Evolutionary conservation across 768 basidiomycete species (phyloP), one percentile per base, ranked within the genome.

Genomic region (Paxillus ammoniavirescens): DNA sequence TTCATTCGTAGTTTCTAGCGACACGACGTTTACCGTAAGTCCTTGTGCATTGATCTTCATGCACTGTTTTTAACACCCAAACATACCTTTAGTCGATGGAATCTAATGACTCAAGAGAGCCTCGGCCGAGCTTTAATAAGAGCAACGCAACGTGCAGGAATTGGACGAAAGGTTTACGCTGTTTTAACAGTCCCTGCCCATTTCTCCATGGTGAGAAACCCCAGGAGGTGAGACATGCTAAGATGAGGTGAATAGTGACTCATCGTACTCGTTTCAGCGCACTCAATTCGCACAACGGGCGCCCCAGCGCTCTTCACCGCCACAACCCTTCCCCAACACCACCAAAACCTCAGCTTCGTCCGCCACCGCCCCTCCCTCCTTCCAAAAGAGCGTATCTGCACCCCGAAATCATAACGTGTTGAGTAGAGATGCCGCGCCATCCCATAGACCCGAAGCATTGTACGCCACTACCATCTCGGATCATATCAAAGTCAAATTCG

Each of bases 401-500:
- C 21, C 42, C 23, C 56, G 31, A 18, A 54, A 26, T 3, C 42
- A 28, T 15, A 53, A 55, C 14, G 44, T 37, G 38, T 49, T 53
- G 3, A 52, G 5, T n/a, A n/a, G 23, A 10, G 41, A 44, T 21
- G 31, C 37, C 9, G 59, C 57, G 12, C 41, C 26, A 15, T 49
- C 46, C 1, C 54, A 26, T 31, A 61, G 38, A 49, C 59, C 59
- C 4, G 65, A 67, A n/a, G 53, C 50, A 0, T 31, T 63, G 0
- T 69, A 71, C 2, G 49, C 59, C 0, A 49, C 77, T 12, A 73
- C 66, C 0, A 63, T 87, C 7, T 74, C 82, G 40, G 79, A 83
- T 36, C 78, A 85, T 50, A 83, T 79, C 18, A 76, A 73, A 47
- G 78, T 85, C 17, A 78, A 73, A 18, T 72, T 90, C 43, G 78